Base-by-base conservation (phyloP, 2,329 filamentous ascomycete genomes). In the Dactylellina haptotyla region DNA sequence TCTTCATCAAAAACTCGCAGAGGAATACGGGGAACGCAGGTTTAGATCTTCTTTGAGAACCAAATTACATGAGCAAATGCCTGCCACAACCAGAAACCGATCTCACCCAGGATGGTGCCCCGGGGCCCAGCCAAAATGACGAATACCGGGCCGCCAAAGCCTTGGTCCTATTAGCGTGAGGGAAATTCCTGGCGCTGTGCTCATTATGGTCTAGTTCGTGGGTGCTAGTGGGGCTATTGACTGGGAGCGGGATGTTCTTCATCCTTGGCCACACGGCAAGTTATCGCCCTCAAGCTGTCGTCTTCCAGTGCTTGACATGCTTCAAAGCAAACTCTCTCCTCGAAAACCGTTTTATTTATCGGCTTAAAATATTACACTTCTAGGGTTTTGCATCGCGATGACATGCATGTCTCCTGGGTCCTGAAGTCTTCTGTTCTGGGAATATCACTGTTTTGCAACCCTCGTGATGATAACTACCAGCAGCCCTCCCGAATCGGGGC, bases 141-240 rank as follows among this genome's bases (percentile, higher is more conserved):
- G 66, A 71, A 71, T 58, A 46, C 66, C 66, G 58, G 66, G 66
- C 58, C 66, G 58, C 43, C 43, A 64, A 32, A 39, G 28, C 28
- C 61, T 51, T 50, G 28, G 62, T 46, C 39, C 26, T 18, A 28
- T 65, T 65, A 46, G 53, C 41, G 53, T 34, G 63, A 59, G 23
- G 32, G 41, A 37, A 50, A 53, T 32, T 20, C 43, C 53, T 30
- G 37, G 45, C 51, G 46, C 66, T 71, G 66, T 28, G 58, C 66
- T 51, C 8, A 14, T 64, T 58, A 30, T 6, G 28, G 58, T 50
- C 58, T 64, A 71, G 65, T 53, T 16, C 8, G 10, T n/a, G 8
- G 25, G 30, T 16, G 48, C 54, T 16, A 16, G 66, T 63, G 66
- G 66, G 66, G 66, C 66, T 58, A 30, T 48, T 20, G 37, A 70